Conservation (phyloP, 2,329 filamentous ascomycete genomes). For the Macroventuria anomochaeta region DNA sequence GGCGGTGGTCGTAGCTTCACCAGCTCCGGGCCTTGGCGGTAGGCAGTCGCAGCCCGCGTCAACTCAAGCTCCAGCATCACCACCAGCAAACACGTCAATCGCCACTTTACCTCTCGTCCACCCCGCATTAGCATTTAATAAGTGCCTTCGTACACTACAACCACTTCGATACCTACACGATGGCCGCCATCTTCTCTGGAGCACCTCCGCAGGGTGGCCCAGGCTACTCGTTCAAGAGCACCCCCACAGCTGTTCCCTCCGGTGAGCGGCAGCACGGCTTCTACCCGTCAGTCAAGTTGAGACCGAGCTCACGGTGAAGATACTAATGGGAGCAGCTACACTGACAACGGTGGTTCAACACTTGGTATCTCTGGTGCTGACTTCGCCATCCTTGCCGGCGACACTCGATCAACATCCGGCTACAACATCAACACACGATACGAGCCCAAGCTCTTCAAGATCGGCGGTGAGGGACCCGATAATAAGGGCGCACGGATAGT, state of each 20-base stretch:
- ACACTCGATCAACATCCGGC: constrained; percentile 92
- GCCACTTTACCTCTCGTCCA: constrained; percentile 23
- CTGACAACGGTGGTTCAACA: constrained; percentile 96
- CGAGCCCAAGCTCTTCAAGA: constrained; percentile 95
- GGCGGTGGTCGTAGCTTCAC: constrained; percentile 19
- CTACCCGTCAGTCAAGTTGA: constrained; percentile 74
- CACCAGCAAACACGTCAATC: constrained; percentile 23
- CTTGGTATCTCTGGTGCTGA: constrained; percentile 91
- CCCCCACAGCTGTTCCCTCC: constrained; percentile 54
- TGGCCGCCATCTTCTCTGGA: constrained; percentile 62
- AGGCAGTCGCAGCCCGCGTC: constrained; percentile 32
- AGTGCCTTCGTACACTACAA: background rate
- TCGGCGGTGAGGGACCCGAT: constrained; percentile 86
- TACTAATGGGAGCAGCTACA: constrained; percentile 69
- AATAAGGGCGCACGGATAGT: constrained; percentile 87
- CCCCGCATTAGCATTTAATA: constrained; percentile 13
- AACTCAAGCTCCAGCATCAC: constrained; percentile 36
- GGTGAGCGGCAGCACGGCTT: constrained; percentile 76
- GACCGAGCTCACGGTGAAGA: background rate
- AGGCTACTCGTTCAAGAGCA: constrained; percentile 67
- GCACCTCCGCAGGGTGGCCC: constrained; percentile 60
- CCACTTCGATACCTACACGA: constrained; percentile 37
- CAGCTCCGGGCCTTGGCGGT: constrained; percentile 17
- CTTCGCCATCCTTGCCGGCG: constrained; percentile 96
- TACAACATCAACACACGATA: constrained; percentile 98